Conservation (phyloP, 306 rosid species). For the Rosa rugosa region DNA sequence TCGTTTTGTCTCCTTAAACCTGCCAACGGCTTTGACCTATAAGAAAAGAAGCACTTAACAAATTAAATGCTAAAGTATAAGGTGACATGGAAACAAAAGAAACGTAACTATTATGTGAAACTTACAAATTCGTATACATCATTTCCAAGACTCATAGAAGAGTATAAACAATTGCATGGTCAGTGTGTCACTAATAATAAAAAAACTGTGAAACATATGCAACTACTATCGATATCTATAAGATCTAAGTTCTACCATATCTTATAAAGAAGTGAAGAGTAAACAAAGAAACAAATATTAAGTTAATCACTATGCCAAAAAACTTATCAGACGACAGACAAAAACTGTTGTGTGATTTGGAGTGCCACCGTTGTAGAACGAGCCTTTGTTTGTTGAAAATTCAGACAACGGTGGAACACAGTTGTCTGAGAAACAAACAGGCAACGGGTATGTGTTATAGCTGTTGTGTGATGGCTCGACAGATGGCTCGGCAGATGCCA, state of each 20-base stretch:
- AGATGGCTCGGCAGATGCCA: too few relatives aligned
- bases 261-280: neutral
- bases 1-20: conserved; percentile 87
- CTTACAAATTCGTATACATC: conserved; percentile 98
- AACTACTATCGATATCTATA: neutral
- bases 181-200: neutral
- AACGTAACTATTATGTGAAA: conserved; percentile 7
- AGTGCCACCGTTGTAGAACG: too few relatives aligned
- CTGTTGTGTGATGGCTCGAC: too few relatives aligned
- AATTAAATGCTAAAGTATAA: conserved; percentile 13
- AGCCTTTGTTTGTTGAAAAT: too few relatives aligned
- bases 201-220: neutral
- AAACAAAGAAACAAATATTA: neutral
- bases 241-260: neutral
- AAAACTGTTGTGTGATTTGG: too few relatives aligned
- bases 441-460: too few relatives aligned
- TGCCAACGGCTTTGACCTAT: conserved; percentile 84
- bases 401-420: too few relatives aligned
- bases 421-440: too few relatives aligned
- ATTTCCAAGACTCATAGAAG: conserved; percentile 48
- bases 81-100: neutral
- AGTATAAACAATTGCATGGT: conserved; percentile 15
- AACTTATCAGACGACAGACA: too few relatives aligned
- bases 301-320: neutral
- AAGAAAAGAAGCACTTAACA: conserved; percentile 19